These are phyloP conservation scores for Talaromyces sp. DNA, from an alignment of 2,329 filamentous ascomycete species.

Conservation along the genomic window DNA sequence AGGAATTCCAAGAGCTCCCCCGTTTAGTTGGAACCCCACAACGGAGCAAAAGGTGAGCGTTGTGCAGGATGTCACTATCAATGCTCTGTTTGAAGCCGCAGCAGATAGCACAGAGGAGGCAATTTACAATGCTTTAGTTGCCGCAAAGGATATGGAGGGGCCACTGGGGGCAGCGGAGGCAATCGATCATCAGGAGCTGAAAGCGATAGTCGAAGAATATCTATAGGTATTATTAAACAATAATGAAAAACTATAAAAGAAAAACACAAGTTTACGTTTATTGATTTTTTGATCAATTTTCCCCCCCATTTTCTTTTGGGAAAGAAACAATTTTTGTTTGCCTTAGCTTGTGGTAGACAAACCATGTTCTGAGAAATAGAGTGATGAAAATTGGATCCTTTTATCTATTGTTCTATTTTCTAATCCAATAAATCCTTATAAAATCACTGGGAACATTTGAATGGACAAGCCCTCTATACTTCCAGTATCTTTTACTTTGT, in stretches of 20 bases:
- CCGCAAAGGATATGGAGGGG: constrained; percentile 7
- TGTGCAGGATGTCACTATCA: constrained; percentile 10
- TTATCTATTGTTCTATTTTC: too few relatives aligned
- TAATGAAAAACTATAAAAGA: not conserved
- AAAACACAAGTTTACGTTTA: not conserved
- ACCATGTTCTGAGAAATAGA: too few relatives aligned
- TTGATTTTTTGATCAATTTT: too few relatives aligned
- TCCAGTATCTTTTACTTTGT: too few relatives aligned
- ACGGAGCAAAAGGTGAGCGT: constrained; percentile 5
- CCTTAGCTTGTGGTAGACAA: too few relatives aligned
- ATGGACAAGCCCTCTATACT: too few relatives aligned
- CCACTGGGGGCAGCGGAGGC: constrained; percentile 3
- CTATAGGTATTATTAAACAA: not conserved
- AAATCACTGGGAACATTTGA: too few relatives aligned
- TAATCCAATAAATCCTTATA: too few relatives aligned
- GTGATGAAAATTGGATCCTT: too few relatives aligned
- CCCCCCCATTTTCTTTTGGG: too few relatives aligned
- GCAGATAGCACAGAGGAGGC: constrained; percentile 9
- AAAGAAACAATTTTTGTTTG: too few relatives aligned
- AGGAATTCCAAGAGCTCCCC: constrained; percentile 2
- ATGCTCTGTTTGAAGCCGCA: constrained; percentile 9
- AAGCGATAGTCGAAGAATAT: constrained; percentile 7
- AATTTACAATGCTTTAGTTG: constrained; percentile 9
- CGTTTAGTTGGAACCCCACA: constrained; percentile 9
- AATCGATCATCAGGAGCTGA: constrained; percentile 6